Evolutionary conservation across 2,329 filamentous ascomycete genomes (phyloP).

Genomic region (Botryosphaeria dothidea): DNA sequence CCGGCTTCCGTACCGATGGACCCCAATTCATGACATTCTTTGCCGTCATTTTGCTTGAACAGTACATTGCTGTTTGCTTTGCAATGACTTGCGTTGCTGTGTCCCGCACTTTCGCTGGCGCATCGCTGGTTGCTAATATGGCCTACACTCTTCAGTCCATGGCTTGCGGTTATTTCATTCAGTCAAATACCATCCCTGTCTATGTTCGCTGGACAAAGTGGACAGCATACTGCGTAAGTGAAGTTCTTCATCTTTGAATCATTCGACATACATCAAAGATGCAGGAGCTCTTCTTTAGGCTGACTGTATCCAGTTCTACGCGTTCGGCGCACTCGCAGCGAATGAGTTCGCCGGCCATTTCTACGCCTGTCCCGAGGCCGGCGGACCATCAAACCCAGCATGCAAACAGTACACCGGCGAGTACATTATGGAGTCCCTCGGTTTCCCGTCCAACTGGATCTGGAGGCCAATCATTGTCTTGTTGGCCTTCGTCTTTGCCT

Average conservation of each 20-base stretch:
- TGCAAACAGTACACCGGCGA: constrained; percentile 69
- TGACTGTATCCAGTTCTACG: constrained; percentile 64
- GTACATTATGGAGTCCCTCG: constrained; percentile 69
- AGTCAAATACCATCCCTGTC: constrained; percentile 70
- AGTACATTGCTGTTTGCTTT: constrained; percentile 73
- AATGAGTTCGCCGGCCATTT: constrained; percentile 74
- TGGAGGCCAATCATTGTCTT: constrained; percentile 65
- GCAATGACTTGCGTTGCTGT: constrained; percentile 68
- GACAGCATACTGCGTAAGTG: constrained; percentile 56
- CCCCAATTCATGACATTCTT: constrained; percentile 73
- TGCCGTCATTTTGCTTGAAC: constrained; percentile 65
- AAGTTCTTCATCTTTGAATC: background rate
- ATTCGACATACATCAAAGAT: too few relatives aligned
- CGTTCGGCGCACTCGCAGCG: constrained; percentile 67
- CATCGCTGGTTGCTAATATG: constrained; percentile 71
- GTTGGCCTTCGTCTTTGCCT: constrained; percentile 63
- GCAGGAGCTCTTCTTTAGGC: too few relatives aligned
- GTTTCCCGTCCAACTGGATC: constrained; percentile 68
- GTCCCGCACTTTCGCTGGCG: constrained; percentile 67
- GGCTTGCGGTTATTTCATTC: constrained; percentile 76
- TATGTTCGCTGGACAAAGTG: constrained; percentile 80
- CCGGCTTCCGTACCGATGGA: constrained; percentile 66
- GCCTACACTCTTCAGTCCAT: constrained; percentile 73
- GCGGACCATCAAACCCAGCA: constrained; percentile 62
- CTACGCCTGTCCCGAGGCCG: constrained; percentile 69